Conservation (phyloP, 176 grass and related monocot genomes). For the Avena atlantica region DNA sequence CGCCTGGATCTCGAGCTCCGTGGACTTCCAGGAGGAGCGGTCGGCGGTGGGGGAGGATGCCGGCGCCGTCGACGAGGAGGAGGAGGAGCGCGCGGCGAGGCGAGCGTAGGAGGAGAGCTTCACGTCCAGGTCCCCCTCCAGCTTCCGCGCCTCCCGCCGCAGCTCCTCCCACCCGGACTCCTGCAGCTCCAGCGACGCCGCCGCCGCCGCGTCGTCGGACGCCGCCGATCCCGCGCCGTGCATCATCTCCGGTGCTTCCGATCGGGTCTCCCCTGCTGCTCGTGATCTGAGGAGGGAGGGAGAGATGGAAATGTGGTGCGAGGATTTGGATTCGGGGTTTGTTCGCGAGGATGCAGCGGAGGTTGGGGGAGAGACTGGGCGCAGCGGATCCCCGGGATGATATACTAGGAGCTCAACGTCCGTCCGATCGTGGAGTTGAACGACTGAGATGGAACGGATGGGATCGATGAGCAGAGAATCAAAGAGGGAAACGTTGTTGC, state of each 20-base stretch:
- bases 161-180: slow-evolving; percentile 92
- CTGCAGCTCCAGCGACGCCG: slow-evolving; percentile 63
- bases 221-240: slow-evolving; percentile 1
- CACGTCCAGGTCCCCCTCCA: slow-evolving; percentile 96
- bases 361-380: neutral
- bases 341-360: neutral
- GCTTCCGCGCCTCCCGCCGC: slow-evolving; percentile 90
- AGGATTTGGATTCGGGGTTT: slow-evolving; percentile 22
- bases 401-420: neutral
- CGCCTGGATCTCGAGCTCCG: slow-evolving; percentile 94
- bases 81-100: slow-evolving; percentile 73
- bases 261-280: neutral
- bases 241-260: slow-evolving; percentile 34
- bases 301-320: neutral
- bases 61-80: slow-evolving; percentile 7
- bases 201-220: slow-evolving; percentile 38
- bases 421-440: slow-evolving; percentile 6
- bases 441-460: neutral
- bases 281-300: slow-evolving; percentile 33
- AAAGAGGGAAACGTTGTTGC: no score
- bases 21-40: slow-evolving; percentile 86
- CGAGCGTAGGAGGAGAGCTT: slow-evolving; percentile 98
- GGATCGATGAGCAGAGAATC: no score
- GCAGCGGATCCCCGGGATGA: neutral
- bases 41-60: slow-evolving; percentile 42